Evolutionary conservation across 148 eudicot species (phyloP).

Genomic region (Fallopia convolvulus): DNA sequence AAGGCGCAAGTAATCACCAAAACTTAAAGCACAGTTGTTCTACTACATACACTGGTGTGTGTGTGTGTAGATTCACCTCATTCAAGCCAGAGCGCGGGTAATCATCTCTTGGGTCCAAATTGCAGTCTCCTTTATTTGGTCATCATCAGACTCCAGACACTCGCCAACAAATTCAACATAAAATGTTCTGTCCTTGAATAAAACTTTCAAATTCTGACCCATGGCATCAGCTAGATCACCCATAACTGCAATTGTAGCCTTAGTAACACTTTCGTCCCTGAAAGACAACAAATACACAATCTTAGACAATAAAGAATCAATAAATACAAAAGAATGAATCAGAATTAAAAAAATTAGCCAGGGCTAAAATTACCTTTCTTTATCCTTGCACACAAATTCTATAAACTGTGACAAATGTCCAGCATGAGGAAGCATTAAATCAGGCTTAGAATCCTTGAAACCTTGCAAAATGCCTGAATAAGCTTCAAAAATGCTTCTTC

Average conservation of each 20-base stretch:
- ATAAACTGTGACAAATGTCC: constrained; percentile 59
- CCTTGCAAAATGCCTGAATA: constrained; percentile 81
- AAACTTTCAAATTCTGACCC: constrained; percentile 37
- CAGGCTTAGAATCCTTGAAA: constrained; percentile 56
- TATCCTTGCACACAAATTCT: constrained; percentile 49
- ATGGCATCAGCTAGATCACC: constrained; percentile 74
- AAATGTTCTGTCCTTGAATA: constrained; percentile 36
- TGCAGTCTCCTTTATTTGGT: constrained; percentile 57
- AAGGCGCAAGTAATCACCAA: not conserved
- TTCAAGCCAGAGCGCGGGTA: constrained; percentile 23
- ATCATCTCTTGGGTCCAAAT: constrained; percentile 66
- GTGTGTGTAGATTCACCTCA: not conserved
- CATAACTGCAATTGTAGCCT: constrained; percentile 57
- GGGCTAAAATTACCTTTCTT: constrained; percentile 26
- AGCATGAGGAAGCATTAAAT: constrained; percentile 58
- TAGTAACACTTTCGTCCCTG: constrained; percentile 63
- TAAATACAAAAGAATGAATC: not conserved
- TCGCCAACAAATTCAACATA: constrained; percentile 40
- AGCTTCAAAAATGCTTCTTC: constrained; percentile 66
- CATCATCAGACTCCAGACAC: constrained; percentile 54
- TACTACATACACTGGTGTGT: not conserved
- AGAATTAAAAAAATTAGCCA: not conserved
- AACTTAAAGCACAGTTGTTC: not conserved
- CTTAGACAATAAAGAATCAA: not conserved
- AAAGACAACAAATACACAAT: constrained; percentile 10